phyloP scores from a whole-genome alignment of 257 asterid species.

The Fraxinus pennsylvanica region DNA sequence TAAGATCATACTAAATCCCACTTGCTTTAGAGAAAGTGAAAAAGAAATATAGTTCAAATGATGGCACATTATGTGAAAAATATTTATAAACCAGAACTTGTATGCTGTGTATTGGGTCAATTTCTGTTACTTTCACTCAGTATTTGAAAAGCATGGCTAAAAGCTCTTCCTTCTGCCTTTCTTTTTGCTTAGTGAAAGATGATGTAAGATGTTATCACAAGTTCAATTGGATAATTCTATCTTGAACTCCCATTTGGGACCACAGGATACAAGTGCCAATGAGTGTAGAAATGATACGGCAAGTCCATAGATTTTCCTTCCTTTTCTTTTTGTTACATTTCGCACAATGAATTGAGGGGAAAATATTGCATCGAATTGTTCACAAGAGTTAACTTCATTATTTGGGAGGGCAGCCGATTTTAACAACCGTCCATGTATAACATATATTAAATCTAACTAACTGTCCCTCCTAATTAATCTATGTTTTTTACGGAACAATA shows the following conservation, averaged over 20 bases:
- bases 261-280: not conserved
- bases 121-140: not conserved
- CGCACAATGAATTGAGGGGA: not conserved
- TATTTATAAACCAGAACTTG: not conserved
- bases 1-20: not conserved
- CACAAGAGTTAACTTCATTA: not conserved
- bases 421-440: not conserved
- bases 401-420: not conserved
- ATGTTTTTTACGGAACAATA: no score
- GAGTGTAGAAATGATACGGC: not conserved
- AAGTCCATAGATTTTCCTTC: not conserved
- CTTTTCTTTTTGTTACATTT: not conserved
- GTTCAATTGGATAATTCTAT: not conserved
- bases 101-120: not conserved
- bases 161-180: not conserved
- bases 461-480: no score
- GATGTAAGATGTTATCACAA: not conserved
- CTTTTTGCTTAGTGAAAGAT: slow-evolving; percentile 5
- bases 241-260: not conserved
- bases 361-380: not conserved
- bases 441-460: not conserved
- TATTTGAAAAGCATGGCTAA: not conserved
- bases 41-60: not conserved
- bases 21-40: slow-evolving; percentile 1
- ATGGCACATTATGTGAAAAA: not conserved